phyloP scores from a whole-genome alignment of 2,329 filamentous ascomycete species.

The Cyanodermella asteris region DNA sequence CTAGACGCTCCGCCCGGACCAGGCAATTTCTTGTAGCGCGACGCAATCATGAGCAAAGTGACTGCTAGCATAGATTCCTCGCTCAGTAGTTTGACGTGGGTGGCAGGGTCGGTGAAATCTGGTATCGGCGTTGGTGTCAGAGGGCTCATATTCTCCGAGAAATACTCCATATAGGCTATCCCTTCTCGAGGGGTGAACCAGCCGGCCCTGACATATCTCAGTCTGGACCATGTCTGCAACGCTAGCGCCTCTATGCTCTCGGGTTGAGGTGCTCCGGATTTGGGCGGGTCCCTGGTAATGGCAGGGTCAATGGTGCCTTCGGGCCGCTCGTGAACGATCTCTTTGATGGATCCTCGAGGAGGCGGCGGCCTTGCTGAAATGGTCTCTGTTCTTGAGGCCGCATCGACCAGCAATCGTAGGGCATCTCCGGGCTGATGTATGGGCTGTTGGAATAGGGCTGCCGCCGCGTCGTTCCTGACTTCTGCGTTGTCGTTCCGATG shows the following conservation, averaged over 20 bases:
- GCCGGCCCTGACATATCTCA: conserved; percentile 85
- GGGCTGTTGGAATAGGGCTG: conserved; percentile 37
- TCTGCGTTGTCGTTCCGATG: too few relatives aligned
- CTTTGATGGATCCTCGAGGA: too few relatives aligned
- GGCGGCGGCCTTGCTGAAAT: too few relatives aligned
- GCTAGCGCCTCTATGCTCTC: conserved; percentile 40
- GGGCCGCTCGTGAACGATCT: neutral
- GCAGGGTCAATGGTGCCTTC: conserved; percentile 5
- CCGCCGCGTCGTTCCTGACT: conserved; percentile 37
- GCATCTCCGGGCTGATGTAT: conserved; percentile 87
- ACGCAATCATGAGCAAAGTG: conserved; percentile 76
- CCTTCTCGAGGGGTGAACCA: conserved; percentile 92
- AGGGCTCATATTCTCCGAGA: conserved; percentile 77
- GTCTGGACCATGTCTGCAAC: conserved; percentile 68
- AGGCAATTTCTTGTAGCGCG: conserved; percentile 59
- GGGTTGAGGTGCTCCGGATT: conserved; percentile 14
- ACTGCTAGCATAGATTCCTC: conserved; percentile 88
- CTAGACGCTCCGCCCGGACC: conserved; percentile 65
- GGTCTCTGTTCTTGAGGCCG: conserved; percentile 14
- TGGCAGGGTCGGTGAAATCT: conserved; percentile 64
- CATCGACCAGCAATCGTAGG: conserved; percentile 75
- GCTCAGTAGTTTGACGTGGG: conserved; percentile 57
- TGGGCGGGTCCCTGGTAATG: conserved; percentile 10
- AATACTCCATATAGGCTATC: conserved; percentile 89
- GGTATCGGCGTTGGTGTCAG: conserved; percentile 85